phyloP scores from a whole-genome alignment of 805 yeast species.

The Kazachstania martiniae region DNA sequence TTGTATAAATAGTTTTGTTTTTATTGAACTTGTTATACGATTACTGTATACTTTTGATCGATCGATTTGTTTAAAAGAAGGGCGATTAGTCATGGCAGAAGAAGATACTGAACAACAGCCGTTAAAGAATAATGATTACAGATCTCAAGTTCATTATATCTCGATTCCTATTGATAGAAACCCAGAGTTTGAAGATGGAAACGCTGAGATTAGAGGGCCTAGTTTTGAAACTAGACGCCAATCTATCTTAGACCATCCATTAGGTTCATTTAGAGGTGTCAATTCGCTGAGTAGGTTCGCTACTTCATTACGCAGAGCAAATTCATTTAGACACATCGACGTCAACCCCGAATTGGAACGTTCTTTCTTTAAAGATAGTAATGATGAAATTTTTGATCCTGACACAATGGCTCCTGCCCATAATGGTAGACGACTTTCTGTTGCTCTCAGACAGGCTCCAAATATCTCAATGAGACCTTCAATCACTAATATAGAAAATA shows the following conservation, averaged over 20 bases:
- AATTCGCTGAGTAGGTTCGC: conserved; percentile 74
- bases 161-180: conserved; percentile 24
- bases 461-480: conserved; percentile 16
- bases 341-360: conserved; percentile 33
- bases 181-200: conserved; percentile 4
- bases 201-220: not conserved
- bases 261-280: conserved; percentile 51
- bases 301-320: conserved; percentile 69
- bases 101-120: conserved; percentile 5
- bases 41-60: no score
- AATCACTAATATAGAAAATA: conserved; percentile 15
- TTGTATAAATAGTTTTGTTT: no score
- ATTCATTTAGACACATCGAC: conserved; percentile 52
- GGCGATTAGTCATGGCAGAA: no score
- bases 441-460: conserved; percentile 8
- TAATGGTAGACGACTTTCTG: conserved; percentile 53
- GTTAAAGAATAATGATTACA: not conserved
- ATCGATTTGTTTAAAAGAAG: no score
- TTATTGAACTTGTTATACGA: no score
- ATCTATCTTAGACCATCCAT: conserved; percentile 34
- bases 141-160: conserved; percentile 21
- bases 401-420: conserved; percentile 54
- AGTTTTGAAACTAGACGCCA: conserved; percentile 21
- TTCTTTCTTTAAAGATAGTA: conserved; percentile 49
- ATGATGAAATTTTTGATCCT: conserved; percentile 60